These are phyloP conservation scores for Fraxinus dipetala DNA, from an alignment of 305 asterid species.

Conservation along the genomic window DNA sequence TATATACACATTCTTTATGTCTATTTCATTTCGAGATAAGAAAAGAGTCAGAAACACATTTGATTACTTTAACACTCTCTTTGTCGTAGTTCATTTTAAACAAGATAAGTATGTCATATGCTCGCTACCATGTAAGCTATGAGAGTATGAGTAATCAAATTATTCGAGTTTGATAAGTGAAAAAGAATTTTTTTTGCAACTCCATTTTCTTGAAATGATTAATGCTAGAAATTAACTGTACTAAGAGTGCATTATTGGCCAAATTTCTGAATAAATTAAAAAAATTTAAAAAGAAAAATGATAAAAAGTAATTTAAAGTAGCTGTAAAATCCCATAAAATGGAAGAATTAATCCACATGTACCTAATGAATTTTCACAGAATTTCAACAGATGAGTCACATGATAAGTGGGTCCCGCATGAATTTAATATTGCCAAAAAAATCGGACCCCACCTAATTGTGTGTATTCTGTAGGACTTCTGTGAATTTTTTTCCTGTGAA, in stretches of 20 bases:
- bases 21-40: neutral
- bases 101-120: neutral
- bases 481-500: too few relatives aligned
- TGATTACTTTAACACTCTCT: neutral
- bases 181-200: neutral
- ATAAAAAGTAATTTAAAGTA: slow-evolving; percentile 24
- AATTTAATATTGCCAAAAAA: too few relatives aligned
- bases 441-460: too few relatives aligned
- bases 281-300: neutral
- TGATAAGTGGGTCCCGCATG: too few relatives aligned
- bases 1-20: neutral
- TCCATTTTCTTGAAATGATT: neutral
- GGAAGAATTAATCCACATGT: neutral
- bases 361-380: too few relatives aligned
- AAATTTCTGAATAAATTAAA: slow-evolving; percentile 1
- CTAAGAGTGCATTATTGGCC: neutral
- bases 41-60: neutral
- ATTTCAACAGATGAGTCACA: too few relatives aligned
- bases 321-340: slow-evolving; percentile 31
- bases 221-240: neutral
- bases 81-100: neutral
- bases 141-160: neutral
- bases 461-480: too few relatives aligned
- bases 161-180: neutral
- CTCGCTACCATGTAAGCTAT: neutral